Conservation (phyloP, 768 basidiomycete species). For the Serendipita sp. region DNA sequence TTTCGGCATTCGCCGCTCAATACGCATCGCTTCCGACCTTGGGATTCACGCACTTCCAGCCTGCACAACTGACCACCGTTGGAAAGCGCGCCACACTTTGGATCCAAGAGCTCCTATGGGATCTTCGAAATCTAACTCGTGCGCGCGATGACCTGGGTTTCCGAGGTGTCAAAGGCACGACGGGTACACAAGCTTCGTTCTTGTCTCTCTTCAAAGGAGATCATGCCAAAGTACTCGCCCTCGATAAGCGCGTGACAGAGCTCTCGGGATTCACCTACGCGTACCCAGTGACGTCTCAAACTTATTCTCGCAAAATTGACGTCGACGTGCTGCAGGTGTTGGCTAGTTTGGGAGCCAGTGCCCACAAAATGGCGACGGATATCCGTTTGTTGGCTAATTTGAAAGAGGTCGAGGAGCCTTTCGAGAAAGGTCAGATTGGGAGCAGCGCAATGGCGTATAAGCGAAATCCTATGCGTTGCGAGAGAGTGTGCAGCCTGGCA, state of each 20-base stretch:
- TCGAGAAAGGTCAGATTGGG: constrained; percentile 97
- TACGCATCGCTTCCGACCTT: constrained; percentile 83
- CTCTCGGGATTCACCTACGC: constrained; percentile 86
- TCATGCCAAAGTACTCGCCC: constrained; percentile 83
- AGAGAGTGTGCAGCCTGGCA: constrained; percentile 91
- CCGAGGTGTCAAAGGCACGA: constrained; percentile 98
- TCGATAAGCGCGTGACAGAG: constrained; percentile 78
- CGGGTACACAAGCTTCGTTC: constrained; percentile 95
- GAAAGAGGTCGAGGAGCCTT: constrained; percentile 98
- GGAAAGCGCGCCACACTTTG: constrained; percentile 93
- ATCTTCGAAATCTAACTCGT: constrained; percentile 80
- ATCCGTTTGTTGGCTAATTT: constrained; percentile 85
- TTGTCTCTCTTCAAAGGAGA: constrained; percentile 86
- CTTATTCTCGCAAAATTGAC: constrained; percentile 96
- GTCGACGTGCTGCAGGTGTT: constrained; percentile 81
- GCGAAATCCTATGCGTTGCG: constrained; percentile 97
- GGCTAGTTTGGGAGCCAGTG: constrained; percentile 78
- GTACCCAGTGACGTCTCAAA: constrained; percentile 96
- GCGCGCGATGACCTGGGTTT: constrained; percentile 88
- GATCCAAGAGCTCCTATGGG: constrained; percentile 98
- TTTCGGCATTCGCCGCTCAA: constrained; percentile 68
- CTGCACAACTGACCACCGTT: constrained; percentile 94
- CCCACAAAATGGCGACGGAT: constrained; percentile 96
- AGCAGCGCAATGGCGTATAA: constrained; percentile 98
- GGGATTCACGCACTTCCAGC: constrained; percentile 98